A percentile compares a stretch with the other conserved stretches of the same genome.
Evolutionary conservation across 495 filamentous ascomycete genomes (phyloP).

Genomic region (Penicillium arizonense): DNA sequence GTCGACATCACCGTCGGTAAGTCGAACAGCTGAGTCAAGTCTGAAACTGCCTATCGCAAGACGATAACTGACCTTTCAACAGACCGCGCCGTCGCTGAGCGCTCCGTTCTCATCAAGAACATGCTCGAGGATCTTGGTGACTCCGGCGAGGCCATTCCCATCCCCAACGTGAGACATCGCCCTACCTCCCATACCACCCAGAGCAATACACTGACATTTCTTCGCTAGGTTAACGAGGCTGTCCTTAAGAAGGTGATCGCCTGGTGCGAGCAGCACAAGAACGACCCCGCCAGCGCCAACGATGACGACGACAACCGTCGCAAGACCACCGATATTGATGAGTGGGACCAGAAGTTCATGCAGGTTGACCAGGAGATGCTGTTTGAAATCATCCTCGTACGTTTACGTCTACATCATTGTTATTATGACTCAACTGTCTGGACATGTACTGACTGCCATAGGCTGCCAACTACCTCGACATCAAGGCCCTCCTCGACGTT

Average conservation of each 20-base stretch:
- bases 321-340: constrained; percentile 97
- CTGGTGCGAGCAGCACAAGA: constrained; percentile 94
- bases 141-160: constrained; percentile 69
- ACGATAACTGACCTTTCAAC: constrained; percentile 18
- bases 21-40: constrained; percentile 11
- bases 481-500: constrained; percentile 65
- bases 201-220: not conserved
- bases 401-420: constrained; percentile 27
- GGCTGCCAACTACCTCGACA: constrained; percentile 73
- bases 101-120: constrained; percentile 95
- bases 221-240: constrained; percentile 77
- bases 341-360: constrained; percentile 99
- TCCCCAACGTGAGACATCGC: constrained; percentile 72
- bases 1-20: constrained; percentile 55
- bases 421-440: not conserved
- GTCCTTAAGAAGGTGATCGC: constrained; percentile 95
- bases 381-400: constrained; percentile 96
- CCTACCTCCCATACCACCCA: not conserved
- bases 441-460: constrained; percentile 14
- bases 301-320: constrained; percentile 94
- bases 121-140: constrained; percentile 89
- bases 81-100: constrained; percentile 86
- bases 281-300: constrained; percentile 74
- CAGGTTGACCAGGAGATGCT: constrained; percentile 99
- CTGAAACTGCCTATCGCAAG: not conserved